Evolutionary conservation across 1,139 yeast genomes (phyloP).

Genomic region (Candida sp.): DNA sequence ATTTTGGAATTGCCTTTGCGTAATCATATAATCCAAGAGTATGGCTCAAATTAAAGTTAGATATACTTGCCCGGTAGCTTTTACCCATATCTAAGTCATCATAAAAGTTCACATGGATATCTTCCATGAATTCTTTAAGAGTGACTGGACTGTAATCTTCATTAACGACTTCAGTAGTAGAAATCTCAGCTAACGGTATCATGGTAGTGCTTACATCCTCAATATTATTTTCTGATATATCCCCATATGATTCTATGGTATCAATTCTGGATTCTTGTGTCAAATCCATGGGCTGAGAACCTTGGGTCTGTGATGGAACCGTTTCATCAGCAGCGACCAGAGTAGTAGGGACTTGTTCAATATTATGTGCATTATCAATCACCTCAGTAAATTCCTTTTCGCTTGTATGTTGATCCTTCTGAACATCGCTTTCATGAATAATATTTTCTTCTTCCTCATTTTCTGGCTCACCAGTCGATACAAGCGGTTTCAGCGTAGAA

Average conservation of each 20-base stretch:
- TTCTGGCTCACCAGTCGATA: background rate
- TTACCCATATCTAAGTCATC: conserved; percentile 46
- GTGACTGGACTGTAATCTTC: conserved; percentile 30
- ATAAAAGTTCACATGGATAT: conserved; percentile 48
- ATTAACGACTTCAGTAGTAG: conserved; percentile 11
- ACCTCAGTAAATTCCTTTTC: background rate
- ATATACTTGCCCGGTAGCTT: conserved; percentile 21
- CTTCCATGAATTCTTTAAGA: conserved; percentile 40
- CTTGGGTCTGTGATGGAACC: background rate
- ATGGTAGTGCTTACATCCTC: conserved; percentile 16
- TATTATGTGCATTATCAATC: background rate
- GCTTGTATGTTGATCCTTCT: background rate
- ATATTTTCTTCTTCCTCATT: background rate
- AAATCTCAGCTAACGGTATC: conserved; percentile 28
- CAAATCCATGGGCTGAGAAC: conserved; percentile 12
- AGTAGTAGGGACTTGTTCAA: background rate
- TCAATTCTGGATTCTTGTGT: conserved; percentile 7
- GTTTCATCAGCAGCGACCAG: background rate
- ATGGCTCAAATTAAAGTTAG: conserved; percentile 11
- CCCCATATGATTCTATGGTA: background rate
- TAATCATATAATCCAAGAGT: conserved; percentile 22
- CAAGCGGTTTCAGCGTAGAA: background rate
- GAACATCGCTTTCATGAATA: too few species aligned
- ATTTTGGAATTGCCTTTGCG: conserved; percentile 24
- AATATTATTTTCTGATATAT: conserved; percentile 3